Percentiles rank a stretch among this genome's conserved stretches.
Evolutionary conservation across 169 alveolate species (phyloP).

Genomic region (Theileria annulata): DNA sequence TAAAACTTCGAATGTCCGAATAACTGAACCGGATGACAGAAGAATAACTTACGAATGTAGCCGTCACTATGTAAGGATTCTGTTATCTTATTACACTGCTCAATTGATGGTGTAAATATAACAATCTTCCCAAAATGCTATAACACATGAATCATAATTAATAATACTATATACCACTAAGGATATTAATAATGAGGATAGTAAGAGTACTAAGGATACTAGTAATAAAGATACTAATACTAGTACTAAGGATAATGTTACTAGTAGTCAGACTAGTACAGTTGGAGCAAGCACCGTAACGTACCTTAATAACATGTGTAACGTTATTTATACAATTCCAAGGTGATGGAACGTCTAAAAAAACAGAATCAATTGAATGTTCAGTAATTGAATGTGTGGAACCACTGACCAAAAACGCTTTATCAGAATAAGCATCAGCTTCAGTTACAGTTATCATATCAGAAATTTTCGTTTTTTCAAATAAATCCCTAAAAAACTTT

Average conservation of each 20-base stretch:
- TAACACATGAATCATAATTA: no score
- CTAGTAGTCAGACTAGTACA: no score
- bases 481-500: conserved; percentile 78
- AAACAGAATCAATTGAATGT: conserved; percentile 77
- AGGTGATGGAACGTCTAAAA: conserved; percentile 90
- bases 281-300: no score
- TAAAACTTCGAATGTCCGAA: conserved; percentile 82
- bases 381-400: conserved; percentile 59
- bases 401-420: conserved; percentile 32
- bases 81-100: conserved; percentile 82
- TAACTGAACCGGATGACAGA: conserved; percentile 47
- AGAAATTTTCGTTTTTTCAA: conserved; percentile 66
- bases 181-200: no score
- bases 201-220: no score
- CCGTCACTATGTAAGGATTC: conserved; percentile 59
- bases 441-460: conserved; percentile 54
- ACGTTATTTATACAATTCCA: conserved; percentile 85
- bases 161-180: no score
- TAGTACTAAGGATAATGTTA: no score
- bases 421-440: conserved; percentile 52
- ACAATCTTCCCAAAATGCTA: conserved; percentile 80
- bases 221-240: no score
- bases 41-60: conserved; percentile 31
- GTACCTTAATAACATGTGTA: conserved; percentile 69
- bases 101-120: conserved; percentile 87